Evolutionary conservation across 805 yeast genomes (phyloP), one percentile per base, ranked within the genome.

Genomic region (Candida sakaeoensis): DNA sequence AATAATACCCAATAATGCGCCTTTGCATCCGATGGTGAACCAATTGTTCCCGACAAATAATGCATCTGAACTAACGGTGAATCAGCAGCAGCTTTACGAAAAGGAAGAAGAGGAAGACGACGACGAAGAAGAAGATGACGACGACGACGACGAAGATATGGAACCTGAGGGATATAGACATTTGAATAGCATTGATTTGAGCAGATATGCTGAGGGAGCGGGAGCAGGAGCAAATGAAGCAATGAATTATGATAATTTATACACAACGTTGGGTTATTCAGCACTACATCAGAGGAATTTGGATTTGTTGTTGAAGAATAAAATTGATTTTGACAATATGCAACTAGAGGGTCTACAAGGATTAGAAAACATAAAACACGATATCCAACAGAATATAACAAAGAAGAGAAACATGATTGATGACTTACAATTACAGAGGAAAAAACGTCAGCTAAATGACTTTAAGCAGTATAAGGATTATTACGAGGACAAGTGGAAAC

Each of bases 401-500:
- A 57, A 56, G 34, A 77, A 79, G 48, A 52, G 74, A 32, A 57
- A 55, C 36, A 60, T 55, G 33, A 58, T 76, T 7, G 73, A 72
- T 5, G 75, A 70, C 4, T 40, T 77, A 12, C 66, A 72, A 33
- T 45, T 37, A 9, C 58, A 58, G 17, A 55, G 87, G 17, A 65
- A 71, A 45, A 54, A 53, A 23, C 51, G 67, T 35, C 80, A 79
- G 54, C 22, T 49, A 4, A 65, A 37, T 0, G 65, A 70, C 13
- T 69, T 62, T 38, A 60, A 63, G 45, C 76, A 79, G 0, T 63
- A 68, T 18, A 53, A 70, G 40, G 68, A 66, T 23, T 72, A 72
- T 42, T 57, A 77, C 39, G 54, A 60, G n/a, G 60, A 65, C 8
- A 60, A 75, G 48, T 78, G 85, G 83, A 61, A 58, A 32, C 75